Evolutionary conservation across 1,284 basidiomycete genomes (phyloP).

Genomic region (Porodaedalea pini): DNA sequence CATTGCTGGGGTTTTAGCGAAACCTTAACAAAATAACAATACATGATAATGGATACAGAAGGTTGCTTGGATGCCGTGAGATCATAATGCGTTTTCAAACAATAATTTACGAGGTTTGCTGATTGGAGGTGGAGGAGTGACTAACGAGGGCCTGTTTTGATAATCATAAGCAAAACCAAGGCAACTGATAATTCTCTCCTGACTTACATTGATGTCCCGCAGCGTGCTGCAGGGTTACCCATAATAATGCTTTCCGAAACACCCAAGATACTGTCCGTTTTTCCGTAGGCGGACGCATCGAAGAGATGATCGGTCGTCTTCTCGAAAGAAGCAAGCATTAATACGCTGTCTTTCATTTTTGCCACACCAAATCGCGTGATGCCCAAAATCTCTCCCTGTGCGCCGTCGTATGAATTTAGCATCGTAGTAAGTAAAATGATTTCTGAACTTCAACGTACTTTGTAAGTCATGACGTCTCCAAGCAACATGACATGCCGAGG

Average conservation of each 20-base stretch:
- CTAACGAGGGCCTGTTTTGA: conserved; percentile 48
- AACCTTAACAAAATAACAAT: not conserved
- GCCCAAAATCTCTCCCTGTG: conserved; percentile 93
- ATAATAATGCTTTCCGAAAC: conserved; percentile 99
- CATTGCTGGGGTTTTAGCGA: too few species aligned
- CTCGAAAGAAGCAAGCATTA: conserved; percentile 99
- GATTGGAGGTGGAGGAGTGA: conserved; percentile 50
- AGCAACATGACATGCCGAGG: conserved; percentile 98
- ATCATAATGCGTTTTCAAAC: conserved; percentile 51
- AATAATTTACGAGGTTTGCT: conserved; percentile 51
- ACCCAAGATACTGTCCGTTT: conserved; percentile 92
- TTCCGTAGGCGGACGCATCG: conserved; percentile 94
- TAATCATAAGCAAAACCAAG: conserved; percentile 9
- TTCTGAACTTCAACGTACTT: conserved; percentile 46
- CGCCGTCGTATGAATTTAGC: not conserved
- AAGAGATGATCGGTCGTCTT: conserved; percentile 99
- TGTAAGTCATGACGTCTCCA: conserved; percentile 99
- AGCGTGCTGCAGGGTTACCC: conserved; percentile 95
- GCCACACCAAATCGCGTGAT: conserved; percentile 99
- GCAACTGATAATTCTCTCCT: not conserved
- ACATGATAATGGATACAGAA: conserved; percentile 41
- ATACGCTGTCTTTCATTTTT: conserved; percentile 99
- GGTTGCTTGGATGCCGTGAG: too few species aligned
- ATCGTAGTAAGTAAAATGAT: not conserved
- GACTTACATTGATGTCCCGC: conserved; percentile 89